Percentiles rank a stretch among this genome's conserved stretches.
Evolutionary conservation across 441 rosid species (phyloP).

Genomic region (Adansonia gregorii): DNA sequence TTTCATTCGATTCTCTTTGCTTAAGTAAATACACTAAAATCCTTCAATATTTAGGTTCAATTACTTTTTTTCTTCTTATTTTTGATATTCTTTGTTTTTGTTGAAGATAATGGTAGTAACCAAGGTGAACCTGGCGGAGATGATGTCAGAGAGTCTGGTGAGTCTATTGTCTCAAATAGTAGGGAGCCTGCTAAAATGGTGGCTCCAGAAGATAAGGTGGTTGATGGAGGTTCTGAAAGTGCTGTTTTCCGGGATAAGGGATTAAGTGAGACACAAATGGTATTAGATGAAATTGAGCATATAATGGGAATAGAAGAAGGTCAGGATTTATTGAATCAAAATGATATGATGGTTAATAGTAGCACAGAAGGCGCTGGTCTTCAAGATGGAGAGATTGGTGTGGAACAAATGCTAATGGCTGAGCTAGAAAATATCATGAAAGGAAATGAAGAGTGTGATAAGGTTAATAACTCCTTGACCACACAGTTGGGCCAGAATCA

Average conservation of each 20-base stretch:
- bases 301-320: slow-evolving; percentile 39
- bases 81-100: slow-evolving; percentile 26
- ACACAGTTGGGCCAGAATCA: slow-evolving; percentile 32
- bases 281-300: slow-evolving; percentile 43
- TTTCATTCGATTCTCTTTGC: neutral
- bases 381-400: slow-evolving; percentile 35
- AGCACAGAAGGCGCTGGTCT: slow-evolving; percentile 34
- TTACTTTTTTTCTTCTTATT: slow-evolving; percentile 9
- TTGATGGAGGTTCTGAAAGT: slow-evolving; percentile 30
- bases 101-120: slow-evolving; percentile 31
- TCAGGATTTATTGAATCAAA: slow-evolving; percentile 29
- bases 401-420: slow-evolving; percentile 47
- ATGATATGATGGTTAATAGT: slow-evolving; percentile 27
- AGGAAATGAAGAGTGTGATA: slow-evolving; percentile 40
- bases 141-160: slow-evolving; percentile 28
- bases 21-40: neutral
- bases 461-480: slow-evolving; percentile 30
- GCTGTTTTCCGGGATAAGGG: slow-evolving; percentile 26
- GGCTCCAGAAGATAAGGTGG: slow-evolving; percentile 20
- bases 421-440: slow-evolving; percentile 53
- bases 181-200: slow-evolving; percentile 19
- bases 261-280: slow-evolving; percentile 33
- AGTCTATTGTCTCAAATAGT: slow-evolving; percentile 22
- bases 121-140: slow-evolving; percentile 32
- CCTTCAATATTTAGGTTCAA: slow-evolving; percentile 4